Percentiles rank a stretch among this genome's conserved stretches.
These are phyloP conservation scores for Xylariales sp. DNA, from an alignment of 2,329 filamentous ascomycete genomes.

Conservation along the genomic window DNA sequence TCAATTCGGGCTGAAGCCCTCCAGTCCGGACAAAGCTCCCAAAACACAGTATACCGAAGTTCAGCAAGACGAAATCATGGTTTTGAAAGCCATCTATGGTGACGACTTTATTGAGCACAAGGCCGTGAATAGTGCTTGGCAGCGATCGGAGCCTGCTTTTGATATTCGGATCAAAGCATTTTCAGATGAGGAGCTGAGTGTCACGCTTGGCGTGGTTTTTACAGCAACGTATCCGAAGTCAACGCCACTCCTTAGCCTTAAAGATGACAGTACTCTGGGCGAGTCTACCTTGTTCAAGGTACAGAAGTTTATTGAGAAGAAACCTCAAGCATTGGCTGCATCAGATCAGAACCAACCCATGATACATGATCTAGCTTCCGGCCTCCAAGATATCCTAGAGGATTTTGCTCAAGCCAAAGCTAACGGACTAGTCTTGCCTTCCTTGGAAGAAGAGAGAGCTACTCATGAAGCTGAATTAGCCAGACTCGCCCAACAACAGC, in stretches of 20 bases:
- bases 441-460: constrained; percentile 82
- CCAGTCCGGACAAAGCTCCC: constrained; percentile 34
- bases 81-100: constrained; percentile 79
- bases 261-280: constrained; percentile 59
- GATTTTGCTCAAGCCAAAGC: constrained; percentile 77
- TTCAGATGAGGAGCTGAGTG: constrained; percentile 64
- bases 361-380: constrained; percentile 62
- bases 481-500: constrained; percentile 52
- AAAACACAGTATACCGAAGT: constrained; percentile 72
- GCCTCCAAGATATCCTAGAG: constrained; percentile 72
- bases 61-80: constrained; percentile 84
- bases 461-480: constrained; percentile 71
- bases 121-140: constrained; percentile 73
- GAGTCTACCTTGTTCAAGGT: constrained; percentile 69
- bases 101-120: constrained; percentile 79
- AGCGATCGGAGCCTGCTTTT: constrained; percentile 82
- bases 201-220: constrained; percentile 72
- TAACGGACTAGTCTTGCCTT: constrained; percentile 72
- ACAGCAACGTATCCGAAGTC: constrained; percentile 91
- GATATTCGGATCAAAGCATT: constrained; percentile 73
- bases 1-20: constrained; percentile 46
- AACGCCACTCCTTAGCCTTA: constrained; percentile 65
- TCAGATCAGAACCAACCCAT: constrained; percentile 52
- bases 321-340: constrained; percentile 48
- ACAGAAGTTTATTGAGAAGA: constrained; percentile 55